These are phyloP conservation scores for Trametes maxima DNA, from an alignment of 768 basidiomycete species.

Conservation along the genomic window DNA sequence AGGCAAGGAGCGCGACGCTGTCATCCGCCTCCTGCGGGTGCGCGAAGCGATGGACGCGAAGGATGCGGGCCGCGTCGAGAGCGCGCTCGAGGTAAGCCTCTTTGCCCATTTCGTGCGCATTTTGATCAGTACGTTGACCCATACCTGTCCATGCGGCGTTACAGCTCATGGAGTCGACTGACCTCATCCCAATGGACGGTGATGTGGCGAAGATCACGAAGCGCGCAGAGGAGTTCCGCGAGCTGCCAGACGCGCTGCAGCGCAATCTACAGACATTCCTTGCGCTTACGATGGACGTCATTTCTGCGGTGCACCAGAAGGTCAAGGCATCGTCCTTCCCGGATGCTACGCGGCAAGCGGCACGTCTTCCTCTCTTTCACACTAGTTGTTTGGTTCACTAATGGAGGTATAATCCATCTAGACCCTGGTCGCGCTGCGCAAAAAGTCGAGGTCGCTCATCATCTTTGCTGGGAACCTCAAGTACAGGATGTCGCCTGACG, in stretches of 20 bases:
- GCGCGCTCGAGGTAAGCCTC: slow-evolving; percentile 74
- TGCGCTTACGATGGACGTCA: slow-evolving; percentile 88
- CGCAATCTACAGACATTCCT: slow-evolving; percentile 89
- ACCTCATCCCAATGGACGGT: slow-evolving; percentile 83
- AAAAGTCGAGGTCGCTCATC: slow-evolving; percentile 84
- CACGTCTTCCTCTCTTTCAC: slow-evolving; percentile 38
- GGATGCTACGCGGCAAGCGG: slow-evolving; percentile 79
- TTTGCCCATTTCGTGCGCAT: no score
- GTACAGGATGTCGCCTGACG: slow-evolving; percentile 88
- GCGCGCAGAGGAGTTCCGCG: slow-evolving; percentile 87
- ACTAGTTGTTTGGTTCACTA: slow-evolving; percentile 19
- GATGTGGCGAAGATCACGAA: slow-evolving; percentile 86
- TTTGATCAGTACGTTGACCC: background rate
- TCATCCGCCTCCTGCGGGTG: slow-evolving; percentile 74
- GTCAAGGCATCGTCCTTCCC: slow-evolving; percentile 70
- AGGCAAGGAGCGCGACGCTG: slow-evolving; percentile 73
- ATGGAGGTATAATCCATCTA: slow-evolving; percentile 31
- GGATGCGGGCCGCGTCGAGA: slow-evolving; percentile 69
- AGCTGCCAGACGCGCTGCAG: slow-evolving; percentile 83
- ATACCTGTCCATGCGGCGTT: background rate
- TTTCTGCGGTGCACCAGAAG: slow-evolving; percentile 79
- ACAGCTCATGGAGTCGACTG: slow-evolving; percentile 85
- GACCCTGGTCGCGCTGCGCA: slow-evolving; percentile 69
- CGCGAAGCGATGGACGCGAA: slow-evolving; percentile 81
- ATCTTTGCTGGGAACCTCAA: slow-evolving; percentile 87